Evolutionary conservation across 768 basidiomycete species (phyloP).

Genomic region (Leccinum sublutescens): DNA sequence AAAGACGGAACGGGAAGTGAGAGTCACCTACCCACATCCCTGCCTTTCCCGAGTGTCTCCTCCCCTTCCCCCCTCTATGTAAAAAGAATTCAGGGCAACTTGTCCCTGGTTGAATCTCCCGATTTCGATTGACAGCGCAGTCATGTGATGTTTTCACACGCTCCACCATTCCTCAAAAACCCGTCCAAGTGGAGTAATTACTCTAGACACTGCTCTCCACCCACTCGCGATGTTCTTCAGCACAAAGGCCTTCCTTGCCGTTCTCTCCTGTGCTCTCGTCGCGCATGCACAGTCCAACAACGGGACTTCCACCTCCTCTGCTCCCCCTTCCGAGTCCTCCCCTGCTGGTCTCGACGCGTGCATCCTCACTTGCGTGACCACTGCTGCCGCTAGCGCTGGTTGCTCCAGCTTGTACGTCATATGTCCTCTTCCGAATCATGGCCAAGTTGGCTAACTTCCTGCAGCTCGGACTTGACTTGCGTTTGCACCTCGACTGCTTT

Average conservation of each 20-base stretch:
- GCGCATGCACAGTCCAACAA: conserved; percentile 21
- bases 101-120: too few relatives aligned
- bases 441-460: not conserved
- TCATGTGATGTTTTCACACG: conserved; percentile 14
- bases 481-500: conserved; percentile 39
- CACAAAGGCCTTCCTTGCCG: conserved; percentile 20
- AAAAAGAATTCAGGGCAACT: too few relatives aligned
- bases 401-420: conserved; percentile 20
- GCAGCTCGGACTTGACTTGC: conserved; percentile 40
- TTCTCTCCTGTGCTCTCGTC: conserved; percentile 17
- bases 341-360: conserved; percentile 2
- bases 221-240: conserved; percentile 15
- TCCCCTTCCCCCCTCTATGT: too few relatives aligned
- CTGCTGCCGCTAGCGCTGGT: not conserved
- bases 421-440: not conserved
- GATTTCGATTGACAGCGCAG: not conserved
- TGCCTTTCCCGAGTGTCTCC: too few relatives aligned
- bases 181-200: not conserved
- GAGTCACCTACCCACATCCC: too few relatives aligned
- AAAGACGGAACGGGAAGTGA: not conserved
- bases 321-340: not conserved
- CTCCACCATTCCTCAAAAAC: conserved; percentile 15
- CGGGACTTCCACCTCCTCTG: not conserved
- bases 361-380: conserved; percentile 4
- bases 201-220: not conserved